Evolutionary conservation across 345 rosid species (phyloP).

Genomic region (Salix purpurea): DNA sequence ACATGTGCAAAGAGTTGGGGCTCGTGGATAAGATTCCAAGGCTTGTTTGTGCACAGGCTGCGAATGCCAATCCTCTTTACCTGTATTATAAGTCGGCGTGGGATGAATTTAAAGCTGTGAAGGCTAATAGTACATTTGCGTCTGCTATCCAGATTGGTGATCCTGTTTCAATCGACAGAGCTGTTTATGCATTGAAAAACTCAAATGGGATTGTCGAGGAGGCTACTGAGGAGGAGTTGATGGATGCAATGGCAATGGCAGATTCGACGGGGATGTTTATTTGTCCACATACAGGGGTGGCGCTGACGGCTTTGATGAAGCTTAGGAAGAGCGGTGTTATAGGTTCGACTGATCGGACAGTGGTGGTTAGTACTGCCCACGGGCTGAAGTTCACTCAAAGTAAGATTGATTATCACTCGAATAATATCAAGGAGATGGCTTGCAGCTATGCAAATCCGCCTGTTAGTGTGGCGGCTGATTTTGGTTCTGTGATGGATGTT

Average conservation of each 20-base stretch:
- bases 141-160: conserved; percentile 34
- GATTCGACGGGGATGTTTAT: conserved; percentile 34
- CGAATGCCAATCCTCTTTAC: conserved; percentile 27
- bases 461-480: conserved; percentile 25
- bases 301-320: conserved; percentile 26
- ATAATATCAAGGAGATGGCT: conserved; percentile 26
- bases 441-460: conserved; percentile 30
- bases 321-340: conserved; percentile 28
- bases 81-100: conserved; percentile 22
- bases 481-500: conserved; percentile 30
- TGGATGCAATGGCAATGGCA: conserved; percentile 32
- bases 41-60: conserved; percentile 29
- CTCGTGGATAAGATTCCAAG: conserved; percentile 29
- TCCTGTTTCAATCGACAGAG: conserved; percentile 32
- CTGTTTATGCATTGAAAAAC: conserved; percentile 27
- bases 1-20: conserved; percentile 30
- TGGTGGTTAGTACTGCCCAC: conserved; percentile 30
- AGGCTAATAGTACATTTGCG: conserved; percentile 20
- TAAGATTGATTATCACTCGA: conserved; percentile 29
- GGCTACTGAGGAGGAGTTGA: conserved; percentile 34
- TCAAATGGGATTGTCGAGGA: conserved; percentile 31
- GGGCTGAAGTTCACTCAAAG: conserved; percentile 32
- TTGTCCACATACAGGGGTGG: conserved; percentile 31
- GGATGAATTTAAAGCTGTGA: conserved; percentile 22
- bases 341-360: conserved; percentile 22